Base-by-base conservation (phyloP, 2,329 filamentous ascomycete genomes). In the Cadophora gregata region DNA sequence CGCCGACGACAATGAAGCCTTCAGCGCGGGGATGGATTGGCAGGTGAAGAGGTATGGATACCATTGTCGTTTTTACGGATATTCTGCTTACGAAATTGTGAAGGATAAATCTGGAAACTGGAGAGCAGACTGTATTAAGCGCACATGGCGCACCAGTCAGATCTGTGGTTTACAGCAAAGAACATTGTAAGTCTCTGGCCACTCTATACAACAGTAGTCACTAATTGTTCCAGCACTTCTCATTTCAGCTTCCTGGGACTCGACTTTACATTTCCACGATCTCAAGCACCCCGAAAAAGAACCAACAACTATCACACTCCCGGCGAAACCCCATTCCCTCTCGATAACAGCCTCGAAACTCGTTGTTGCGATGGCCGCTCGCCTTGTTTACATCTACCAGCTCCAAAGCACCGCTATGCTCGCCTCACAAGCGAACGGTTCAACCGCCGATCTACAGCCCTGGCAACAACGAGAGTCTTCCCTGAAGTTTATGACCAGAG, bases 401-500 rank as follows among this genome's bases (percentile, higher is more conserved):
- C 85, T 99, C 36, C 84, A 88, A 59, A 81, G 88, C 27, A 86
- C 97, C 47, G 76, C 84, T 1, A 81, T 87, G 6, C 81, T 90
- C 50, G 75, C 83, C 27, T 83, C 84, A 19, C 80, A 85, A 74
- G 78, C 82, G 21, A 78, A 82, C 9, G 78, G 80, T 19, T 71
- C 75, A 69, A 80, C 75, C 10, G 80, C 76, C 14, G 80, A 84
- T 24, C 80, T 93, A 62, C 86, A 92, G 76, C 94, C 95, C 0
- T 97, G 93, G 93, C 96, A 99, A 79, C 88, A 93, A 74, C 88
- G 96, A 68, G 96, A 99, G 79, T 97, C 93, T 62, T 96, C 92
- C 29, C 86, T 99, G 76, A 97, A 97, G 78, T 99, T 97, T 81
- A 93, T 97, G 84, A 98, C 95, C 1, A 88, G 96, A 67, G 92